Conservation (phyloP, 345 rosid genomes). For the Hypericum androsaemum region DNA sequence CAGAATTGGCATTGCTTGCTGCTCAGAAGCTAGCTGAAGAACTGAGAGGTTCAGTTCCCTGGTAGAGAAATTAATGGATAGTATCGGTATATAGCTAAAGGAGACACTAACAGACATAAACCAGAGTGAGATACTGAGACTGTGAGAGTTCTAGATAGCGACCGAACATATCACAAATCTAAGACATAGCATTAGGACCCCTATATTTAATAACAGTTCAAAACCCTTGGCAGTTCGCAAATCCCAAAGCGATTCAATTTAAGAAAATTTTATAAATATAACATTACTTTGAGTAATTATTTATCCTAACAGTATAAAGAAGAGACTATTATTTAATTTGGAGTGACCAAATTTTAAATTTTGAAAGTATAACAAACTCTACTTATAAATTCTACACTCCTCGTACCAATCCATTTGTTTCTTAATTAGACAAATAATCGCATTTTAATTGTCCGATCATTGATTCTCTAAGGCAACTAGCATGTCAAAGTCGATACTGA, state of each 20-base stretch:
- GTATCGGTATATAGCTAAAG: not conserved
- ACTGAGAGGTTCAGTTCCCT: slow-evolving; percentile 23
- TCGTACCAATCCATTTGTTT: no score
- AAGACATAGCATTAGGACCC: slow-evolving; percentile 19
- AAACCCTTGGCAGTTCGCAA: slow-evolving; percentile 26
- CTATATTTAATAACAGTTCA: slow-evolving; percentile 15
- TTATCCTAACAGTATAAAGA: no score
- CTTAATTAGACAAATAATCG: no score
- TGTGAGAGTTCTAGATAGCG: slow-evolving; percentile 30
- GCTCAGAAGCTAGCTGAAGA: slow-evolving; percentile 7
- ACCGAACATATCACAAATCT: slow-evolving; percentile 38
- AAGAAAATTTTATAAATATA: no score
- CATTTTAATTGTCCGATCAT: no score
- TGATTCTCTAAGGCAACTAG: no score
- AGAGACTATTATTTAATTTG: no score
- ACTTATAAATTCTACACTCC: no score
- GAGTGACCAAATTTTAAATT: no score
- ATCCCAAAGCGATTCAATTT: slow-evolving; percentile 34
- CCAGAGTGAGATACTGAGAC: slow-evolving; percentile 11
- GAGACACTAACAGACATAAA: slow-evolving; percentile 1
- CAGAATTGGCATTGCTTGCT: no score
- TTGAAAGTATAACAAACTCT: no score
- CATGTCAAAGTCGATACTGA: no score
- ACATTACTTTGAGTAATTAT: slow-evolving; percentile 3
- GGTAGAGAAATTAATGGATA: slow-evolving; percentile 12